Evolutionary conservation across 306 rosid genomes (phyloP), one percentile per base, ranked within the genome.

Genomic region (Rubus parviflorus): DNA sequence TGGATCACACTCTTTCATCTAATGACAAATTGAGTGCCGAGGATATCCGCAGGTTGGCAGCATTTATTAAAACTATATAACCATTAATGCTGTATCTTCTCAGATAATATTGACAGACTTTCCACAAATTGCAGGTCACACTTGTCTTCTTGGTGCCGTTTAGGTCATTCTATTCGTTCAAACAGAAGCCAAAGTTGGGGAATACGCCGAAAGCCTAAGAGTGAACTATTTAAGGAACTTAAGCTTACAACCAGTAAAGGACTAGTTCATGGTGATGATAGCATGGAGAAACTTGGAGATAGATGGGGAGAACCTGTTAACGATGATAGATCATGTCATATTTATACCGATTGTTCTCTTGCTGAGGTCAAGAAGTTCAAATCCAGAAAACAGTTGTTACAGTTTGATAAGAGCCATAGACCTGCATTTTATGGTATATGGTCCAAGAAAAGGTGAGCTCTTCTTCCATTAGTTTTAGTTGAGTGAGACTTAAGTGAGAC

Each of bases 401-500:
- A 96, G 84, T 96, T 92, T 82, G 96, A 88, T 79, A 92, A 96
- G 57, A 81, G 96, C 82, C 87, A 85, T 80, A 91, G 97, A 77
- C 99, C 98, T 78, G 96, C 98, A 45, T 96, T 90, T 84, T 96
- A 91, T 77, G 99, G 99, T 58, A 74, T 87, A 74, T 91, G 99
- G 98, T 82, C 89, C 3, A 73, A 80, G 67, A 89, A 81, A 85
- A 96, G 99, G 99, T 91, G 71, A 76, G 83, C 61, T 58, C n/a
- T 6, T 81, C 61, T 53, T 56, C 63, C 38, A 30, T 71, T 70
- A 68, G 17, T 72, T 72, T 67, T 69, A 35, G 68, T 66, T 75
- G 10, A 65, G 41, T 45, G 60, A 67, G 46, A 35, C 41, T 45
- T 20, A 14, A 43, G 56, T 38, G 77, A 79, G 73, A 43, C 64